Evolutionary conservation across 345 rosid genomes (phyloP).

Genomic region (Garcia nutans): DNA sequence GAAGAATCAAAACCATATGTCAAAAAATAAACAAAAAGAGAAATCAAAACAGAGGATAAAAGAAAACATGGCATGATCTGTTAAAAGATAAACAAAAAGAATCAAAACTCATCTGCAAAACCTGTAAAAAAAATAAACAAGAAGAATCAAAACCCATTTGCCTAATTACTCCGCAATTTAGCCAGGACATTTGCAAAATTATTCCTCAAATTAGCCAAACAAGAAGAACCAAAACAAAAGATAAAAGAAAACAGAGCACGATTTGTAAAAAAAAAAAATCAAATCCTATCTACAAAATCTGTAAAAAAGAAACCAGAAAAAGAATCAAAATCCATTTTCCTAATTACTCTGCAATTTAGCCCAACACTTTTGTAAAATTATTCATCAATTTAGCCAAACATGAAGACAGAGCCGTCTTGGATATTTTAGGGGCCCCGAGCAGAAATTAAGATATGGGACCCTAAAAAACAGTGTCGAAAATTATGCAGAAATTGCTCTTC

Average conservation of each 20-base stretch:
- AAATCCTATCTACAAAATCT: slow-evolving; percentile 44
- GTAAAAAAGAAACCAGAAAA: slow-evolving; percentile 11
- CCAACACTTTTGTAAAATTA: neutral
- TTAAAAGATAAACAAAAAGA: too few species aligned
- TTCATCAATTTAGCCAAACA: neutral
- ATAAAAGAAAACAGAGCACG: neutral
- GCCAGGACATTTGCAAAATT: neutral
- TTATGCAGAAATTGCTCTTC: too few species aligned
- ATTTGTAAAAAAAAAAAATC: too few species aligned
- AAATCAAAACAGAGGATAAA: too few species aligned
- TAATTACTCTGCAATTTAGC: slow-evolving; percentile 4
- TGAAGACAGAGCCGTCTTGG: too few species aligned
- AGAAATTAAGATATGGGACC: too few species aligned
- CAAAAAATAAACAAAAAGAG: too few species aligned
- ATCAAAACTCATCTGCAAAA: slow-evolving; percentile 27
- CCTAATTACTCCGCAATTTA: slow-evolving; percentile 9
- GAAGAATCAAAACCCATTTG: neutral
- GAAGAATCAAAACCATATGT: too few species aligned
- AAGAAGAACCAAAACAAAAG: neutral
- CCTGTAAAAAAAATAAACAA: slow-evolving; percentile 38
- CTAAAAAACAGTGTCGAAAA: too few species aligned
- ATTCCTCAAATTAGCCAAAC: neutral
- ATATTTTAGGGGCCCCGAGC: too few species aligned
- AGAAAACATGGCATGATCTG: too few species aligned
- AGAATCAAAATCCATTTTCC: slow-evolving; percentile 3